phyloP scores from a whole-genome alignment of 2,329 filamentous ascomycete species.

The Pseudogymnoascus sp. region DNA sequence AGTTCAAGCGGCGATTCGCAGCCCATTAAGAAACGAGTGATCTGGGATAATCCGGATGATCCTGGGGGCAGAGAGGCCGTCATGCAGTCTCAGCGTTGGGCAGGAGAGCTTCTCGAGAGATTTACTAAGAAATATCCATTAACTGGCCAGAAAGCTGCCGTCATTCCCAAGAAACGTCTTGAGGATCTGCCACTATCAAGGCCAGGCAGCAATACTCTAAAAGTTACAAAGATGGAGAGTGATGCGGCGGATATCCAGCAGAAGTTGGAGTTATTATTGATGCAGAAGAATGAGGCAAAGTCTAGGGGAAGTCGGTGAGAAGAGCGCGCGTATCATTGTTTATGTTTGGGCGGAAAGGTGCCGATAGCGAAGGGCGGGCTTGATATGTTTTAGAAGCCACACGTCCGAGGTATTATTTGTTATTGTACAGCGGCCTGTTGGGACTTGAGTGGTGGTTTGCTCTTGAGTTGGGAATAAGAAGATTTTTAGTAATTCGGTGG shows the following conservation, averaged over 20 bases:
- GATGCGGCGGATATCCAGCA: conserved; percentile 23
- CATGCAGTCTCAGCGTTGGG: conserved; percentile 9
- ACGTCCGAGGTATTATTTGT: background rate
- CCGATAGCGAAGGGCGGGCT: background rate
- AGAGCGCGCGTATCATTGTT: background rate
- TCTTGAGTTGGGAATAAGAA: background rate
- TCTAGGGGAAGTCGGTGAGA: conserved; percentile 1
- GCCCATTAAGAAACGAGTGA: background rate
- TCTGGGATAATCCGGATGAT: conserved; percentile 9
- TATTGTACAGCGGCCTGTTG: background rate
- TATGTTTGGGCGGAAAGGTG: background rate
- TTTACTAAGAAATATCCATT: conserved; percentile 25
- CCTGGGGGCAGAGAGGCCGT: background rate
- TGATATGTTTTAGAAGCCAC: background rate
- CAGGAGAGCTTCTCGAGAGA: background rate
- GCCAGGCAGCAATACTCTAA: background rate
- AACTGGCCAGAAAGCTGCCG: conserved; percentile 22
- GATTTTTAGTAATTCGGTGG: background rate
- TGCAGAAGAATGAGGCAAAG: conserved; percentile 21
- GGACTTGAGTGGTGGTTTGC: background rate
- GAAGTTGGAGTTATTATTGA: conserved; percentile 21
- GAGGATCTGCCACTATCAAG: background rate
- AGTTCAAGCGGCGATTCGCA: background rate
- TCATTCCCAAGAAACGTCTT: conserved; percentile 10
- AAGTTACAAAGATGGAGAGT: background rate